phyloP scores from a whole-genome alignment of 805 yeast species.

The Saccharomycopsis selenospora region DNA sequence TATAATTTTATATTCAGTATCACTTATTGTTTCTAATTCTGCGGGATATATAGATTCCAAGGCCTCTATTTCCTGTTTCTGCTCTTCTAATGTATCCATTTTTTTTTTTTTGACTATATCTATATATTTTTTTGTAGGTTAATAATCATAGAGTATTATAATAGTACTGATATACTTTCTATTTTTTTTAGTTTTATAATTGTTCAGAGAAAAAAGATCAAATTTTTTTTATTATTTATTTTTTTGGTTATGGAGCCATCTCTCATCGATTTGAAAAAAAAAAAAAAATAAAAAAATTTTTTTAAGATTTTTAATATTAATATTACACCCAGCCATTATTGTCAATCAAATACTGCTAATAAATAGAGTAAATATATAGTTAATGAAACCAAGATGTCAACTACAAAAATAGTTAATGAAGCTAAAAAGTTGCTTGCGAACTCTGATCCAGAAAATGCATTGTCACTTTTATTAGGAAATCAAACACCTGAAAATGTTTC shows the following conservation, averaged over 20 bases:
- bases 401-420: conserved; percentile 24
- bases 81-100: conserved; percentile 81
- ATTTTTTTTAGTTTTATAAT: neutral
- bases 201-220: neutral
- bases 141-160: neutral
- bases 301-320: no score
- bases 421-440: conserved; percentile 41
- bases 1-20: conserved; percentile 47
- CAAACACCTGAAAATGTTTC: conserved; percentile 27
- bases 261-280: no score
- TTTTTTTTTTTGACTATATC: neutral
- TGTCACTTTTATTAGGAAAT: conserved; percentile 39
- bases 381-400: no score
- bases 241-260: no score
- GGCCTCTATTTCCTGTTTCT: conserved; percentile 82
- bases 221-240: neutral
- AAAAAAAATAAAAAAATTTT: no score
- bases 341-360: no score
- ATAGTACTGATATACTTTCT: neutral
- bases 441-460: conserved; percentile 48
- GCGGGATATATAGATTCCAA: conserved; percentile 91
- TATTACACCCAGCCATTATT: no score
- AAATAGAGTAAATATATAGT: no score
- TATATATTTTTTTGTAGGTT: neutral
- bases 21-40: conserved; percentile 48